Percentiles rank a stretch among this genome's conserved stretches.
Conservation (phyloP, 192 early-diverging fungal species). For the Podila epicladia region DNA sequence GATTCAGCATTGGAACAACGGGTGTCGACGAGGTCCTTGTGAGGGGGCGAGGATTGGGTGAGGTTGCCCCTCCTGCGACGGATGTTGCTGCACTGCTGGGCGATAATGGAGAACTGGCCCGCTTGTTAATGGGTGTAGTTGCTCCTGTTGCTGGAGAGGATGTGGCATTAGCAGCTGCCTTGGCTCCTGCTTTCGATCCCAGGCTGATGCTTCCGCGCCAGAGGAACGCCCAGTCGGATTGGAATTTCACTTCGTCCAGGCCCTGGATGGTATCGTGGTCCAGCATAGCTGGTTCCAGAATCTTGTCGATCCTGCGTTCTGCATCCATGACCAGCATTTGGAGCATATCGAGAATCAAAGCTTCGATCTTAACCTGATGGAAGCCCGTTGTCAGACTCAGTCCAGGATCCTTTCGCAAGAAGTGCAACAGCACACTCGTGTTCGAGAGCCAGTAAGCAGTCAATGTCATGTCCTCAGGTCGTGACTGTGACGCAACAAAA, state of each 20-base stretch:
- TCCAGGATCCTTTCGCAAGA: conserved; percentile 85
- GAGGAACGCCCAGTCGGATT: conserved; percentile 69
- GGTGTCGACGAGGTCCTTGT: conserved; percentile 25
- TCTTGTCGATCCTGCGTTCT: conserved; percentile 70
- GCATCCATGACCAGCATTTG: conserved; percentile 71
- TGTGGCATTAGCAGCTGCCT: conserved; percentile 9
- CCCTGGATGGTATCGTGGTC: conserved; percentile 77
- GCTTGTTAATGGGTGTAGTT: conserved; percentile 9
- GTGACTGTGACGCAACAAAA: conserved; percentile 29
- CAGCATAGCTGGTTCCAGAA: conserved; percentile 73
- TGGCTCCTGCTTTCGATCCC: conserved; percentile 2
- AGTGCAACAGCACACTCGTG: conserved; percentile 82
- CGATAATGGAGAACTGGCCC: conserved; percentile 32
- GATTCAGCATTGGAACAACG: conserved; percentile 29
- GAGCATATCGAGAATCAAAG: conserved; percentile 81
- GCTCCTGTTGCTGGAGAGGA: conserved; percentile 5
- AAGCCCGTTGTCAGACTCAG: conserved; percentile 75
- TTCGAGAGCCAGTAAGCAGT: conserved; percentile 91
- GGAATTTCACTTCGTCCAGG: conserved; percentile 66
- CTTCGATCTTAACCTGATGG: conserved; percentile 82
- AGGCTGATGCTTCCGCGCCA: conserved; percentile 52
- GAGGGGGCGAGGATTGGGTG: conserved; percentile 7
- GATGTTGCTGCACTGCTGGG: conserved; percentile 23
- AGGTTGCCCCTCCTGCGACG: conserved; percentile 9
- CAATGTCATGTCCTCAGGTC: conserved; percentile 63